A percentile compares a stretch with the other conserved stretches of the same genome.
These are phyloP conservation scores for Colletotrichum cuscutae DNA, from an alignment of 2,329 filamentous ascomycete species.

Conservation along the genomic window DNA sequence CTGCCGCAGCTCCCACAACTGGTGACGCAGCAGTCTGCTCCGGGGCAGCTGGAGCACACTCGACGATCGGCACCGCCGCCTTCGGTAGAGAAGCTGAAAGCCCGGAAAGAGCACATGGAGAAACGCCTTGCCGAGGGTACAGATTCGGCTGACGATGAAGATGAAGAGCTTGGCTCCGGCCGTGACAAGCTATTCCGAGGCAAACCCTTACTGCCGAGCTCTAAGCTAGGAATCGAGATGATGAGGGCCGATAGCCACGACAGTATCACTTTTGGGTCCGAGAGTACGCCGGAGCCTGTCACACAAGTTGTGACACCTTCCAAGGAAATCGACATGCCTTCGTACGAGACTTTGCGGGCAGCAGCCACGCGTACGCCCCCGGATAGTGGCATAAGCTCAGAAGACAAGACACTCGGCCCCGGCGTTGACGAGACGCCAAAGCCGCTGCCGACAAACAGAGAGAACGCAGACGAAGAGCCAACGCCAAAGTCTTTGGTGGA, in stretches of 20 bases:
- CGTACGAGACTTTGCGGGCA: slow-evolving; percentile 40
- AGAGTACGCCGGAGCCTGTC: slow-evolving; percentile 61
- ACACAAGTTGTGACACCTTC: slow-evolving; percentile 64
- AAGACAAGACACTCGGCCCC: slow-evolving; percentile 32
- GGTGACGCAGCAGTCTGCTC: slow-evolving; percentile 72
- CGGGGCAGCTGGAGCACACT: slow-evolving; percentile 66
- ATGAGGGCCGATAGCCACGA: slow-evolving; percentile 96
- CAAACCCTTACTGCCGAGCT: slow-evolving; percentile 74
- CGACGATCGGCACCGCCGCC: slow-evolving; percentile 64
- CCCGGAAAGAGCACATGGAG: slow-evolving; percentile 80
- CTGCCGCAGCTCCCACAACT: slow-evolving; percentile 68
- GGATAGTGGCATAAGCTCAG: slow-evolving; percentile 38
- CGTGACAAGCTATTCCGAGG: slow-evolving; percentile 60
- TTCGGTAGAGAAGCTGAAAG: slow-evolving; percentile 78
- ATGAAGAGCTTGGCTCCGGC: slow-evolving; percentile 80
- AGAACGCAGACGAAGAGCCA: slow-evolving; percentile 47
- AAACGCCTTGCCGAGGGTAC: slow-evolving; percentile 76
- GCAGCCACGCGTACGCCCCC: slow-evolving; percentile 43
- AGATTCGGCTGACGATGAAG: slow-evolving; percentile 94
- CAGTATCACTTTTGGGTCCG: slow-evolving; percentile 70
- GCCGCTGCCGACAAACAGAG: slow-evolving; percentile 41
- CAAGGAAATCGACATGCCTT: slow-evolving; percentile 49
- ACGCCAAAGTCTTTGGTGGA: slow-evolving; percentile 50
- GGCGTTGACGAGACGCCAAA: slow-evolving; percentile 57
- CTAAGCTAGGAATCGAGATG: slow-evolving; percentile 96